These are phyloP conservation scores for Colletotrichum incanum DNA, from an alignment of 2,329 filamentous ascomycete genomes.

Conservation along the genomic window DNA sequence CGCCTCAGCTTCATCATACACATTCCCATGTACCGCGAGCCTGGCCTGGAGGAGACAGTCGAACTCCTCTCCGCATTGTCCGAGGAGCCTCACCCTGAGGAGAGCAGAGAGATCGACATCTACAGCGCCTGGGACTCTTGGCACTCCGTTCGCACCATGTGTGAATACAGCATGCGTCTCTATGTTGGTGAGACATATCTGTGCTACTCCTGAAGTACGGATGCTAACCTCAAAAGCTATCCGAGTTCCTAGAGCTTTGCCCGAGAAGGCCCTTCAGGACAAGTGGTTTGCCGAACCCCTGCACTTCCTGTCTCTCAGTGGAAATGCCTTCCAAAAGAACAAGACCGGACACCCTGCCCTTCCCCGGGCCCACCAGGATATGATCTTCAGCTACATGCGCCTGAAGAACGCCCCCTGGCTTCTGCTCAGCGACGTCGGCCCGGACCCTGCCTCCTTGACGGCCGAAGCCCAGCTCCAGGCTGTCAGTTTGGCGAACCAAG, in stretches of 20 bases:
- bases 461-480: conserved; percentile 34
- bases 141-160: conserved; percentile 88
- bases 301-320: conserved; percentile 71
- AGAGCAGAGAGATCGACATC: conserved; percentile 71
- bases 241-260: conserved; percentile 71
- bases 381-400: conserved; percentile 76
- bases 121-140: conserved; percentile 94
- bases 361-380: conserved; percentile 71
- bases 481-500: conserved; percentile 47
- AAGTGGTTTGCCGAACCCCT: conserved; percentile 81
- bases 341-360: conserved; percentile 74
- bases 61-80: conserved; percentile 67
- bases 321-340: conserved; percentile 72
- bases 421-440: conserved; percentile 74
- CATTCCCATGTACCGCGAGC: conserved; percentile 86
- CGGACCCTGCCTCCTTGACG: conserved; percentile 50
- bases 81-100: conserved; percentile 51
- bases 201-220: conserved; percentile 7
- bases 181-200: conserved; percentile 81
- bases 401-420: conserved; percentile 76
- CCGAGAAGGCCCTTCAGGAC: conserved; percentile 73
- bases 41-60: conserved; percentile 68
- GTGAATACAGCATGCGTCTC: conserved; percentile 86
- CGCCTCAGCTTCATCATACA: conserved; percentile 87
- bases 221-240: conserved; percentile 59